Evolutionary conservation across 352 stramenopile species (phyloP).

Genomic region (Sclerospora graminicola): DNA sequence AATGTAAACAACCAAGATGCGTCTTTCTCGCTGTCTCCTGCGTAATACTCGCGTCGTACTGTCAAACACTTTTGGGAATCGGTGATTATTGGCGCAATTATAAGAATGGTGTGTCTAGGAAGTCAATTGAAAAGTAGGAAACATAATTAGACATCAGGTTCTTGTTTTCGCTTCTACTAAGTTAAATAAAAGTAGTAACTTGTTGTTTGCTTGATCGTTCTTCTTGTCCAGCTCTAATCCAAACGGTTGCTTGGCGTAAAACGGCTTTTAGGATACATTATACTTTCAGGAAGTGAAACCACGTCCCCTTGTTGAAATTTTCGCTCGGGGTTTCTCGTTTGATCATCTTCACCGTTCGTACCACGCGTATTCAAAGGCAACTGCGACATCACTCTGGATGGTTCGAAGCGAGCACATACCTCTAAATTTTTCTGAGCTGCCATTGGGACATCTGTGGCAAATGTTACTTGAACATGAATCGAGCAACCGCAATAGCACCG

Average conservation of each 20-base stretch:
- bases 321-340: no score
- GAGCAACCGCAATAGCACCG: constrained; percentile 36
- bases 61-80: constrained; percentile 40
- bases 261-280: constrained; percentile 4
- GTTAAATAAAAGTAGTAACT: constrained; percentile 4
- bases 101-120: constrained; percentile 25
- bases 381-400: constrained; percentile 5
- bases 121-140: background rate
- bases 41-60: constrained; percentile 41
- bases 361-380: no score
- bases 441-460: constrained; percentile 2
- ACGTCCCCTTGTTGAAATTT: constrained; percentile 13
- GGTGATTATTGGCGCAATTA: constrained; percentile 43
- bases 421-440: constrained; percentile 11
- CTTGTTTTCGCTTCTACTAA: no score
- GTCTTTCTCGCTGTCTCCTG: constrained; percentile 33
- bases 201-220: constrained; percentile 25
- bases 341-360: background rate
- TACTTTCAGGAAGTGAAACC: constrained; percentile 8
- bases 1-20: constrained; percentile 34
- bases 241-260: constrained; percentile 11
- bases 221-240: constrained; percentile 30
- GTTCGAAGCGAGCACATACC: constrained; percentile 38
- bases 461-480: constrained; percentile 25
- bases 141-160: background rate